Evolutionary conservation across 1,139 yeast species (phyloP).

Genomic region (Schizosaccharomyces versatilis): DNA sequence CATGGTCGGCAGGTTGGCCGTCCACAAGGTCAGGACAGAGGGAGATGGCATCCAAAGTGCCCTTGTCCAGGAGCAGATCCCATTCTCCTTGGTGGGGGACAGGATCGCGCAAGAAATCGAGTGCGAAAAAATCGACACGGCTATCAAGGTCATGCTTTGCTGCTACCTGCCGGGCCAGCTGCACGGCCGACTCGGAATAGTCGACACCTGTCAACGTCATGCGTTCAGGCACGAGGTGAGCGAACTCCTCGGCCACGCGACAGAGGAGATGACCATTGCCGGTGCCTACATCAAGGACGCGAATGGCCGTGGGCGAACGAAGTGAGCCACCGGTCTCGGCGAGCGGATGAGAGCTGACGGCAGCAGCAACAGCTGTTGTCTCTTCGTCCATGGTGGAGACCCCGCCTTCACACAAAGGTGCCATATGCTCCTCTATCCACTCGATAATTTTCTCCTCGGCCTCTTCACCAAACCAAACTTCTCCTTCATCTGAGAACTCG

Average conservation of each 20-base stretch:
- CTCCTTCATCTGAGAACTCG: constrained; percentile 71
- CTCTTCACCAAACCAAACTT: constrained; percentile 83
- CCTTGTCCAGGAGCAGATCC: constrained; percentile 72
- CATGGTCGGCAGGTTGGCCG: constrained; percentile 24
- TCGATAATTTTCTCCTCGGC: constrained; percentile 68
- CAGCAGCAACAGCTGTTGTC: too few species aligned
- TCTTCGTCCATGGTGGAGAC: constrained; percentile 9
- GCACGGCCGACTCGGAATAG: constrained; percentile 57
- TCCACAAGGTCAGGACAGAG: constrained; percentile 33
- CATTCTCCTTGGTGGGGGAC: constrained; percentile 25
- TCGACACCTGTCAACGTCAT: constrained; percentile 52
- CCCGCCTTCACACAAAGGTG: neutral
- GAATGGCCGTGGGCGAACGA: neutral
- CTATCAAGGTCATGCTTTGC: constrained; percentile 20
- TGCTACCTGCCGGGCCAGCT: constrained; percentile 44
- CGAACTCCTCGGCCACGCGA: neutral
- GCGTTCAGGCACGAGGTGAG: neutral
- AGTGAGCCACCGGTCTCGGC: neutral
- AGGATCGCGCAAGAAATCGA: constrained; percentile 22
- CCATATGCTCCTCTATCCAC: constrained; percentile 28
- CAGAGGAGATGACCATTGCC: constrained; percentile 80
- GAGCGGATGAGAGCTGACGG: constrained; percentile 15
- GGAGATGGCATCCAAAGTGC: constrained; percentile 92
- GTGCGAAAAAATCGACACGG: constrained; percentile 21
- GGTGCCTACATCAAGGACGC: constrained; percentile 65